Base-by-base conservation (phyloP, 2,329 filamentous ascomycete genomes). In the Diplodia seriata region DNA sequence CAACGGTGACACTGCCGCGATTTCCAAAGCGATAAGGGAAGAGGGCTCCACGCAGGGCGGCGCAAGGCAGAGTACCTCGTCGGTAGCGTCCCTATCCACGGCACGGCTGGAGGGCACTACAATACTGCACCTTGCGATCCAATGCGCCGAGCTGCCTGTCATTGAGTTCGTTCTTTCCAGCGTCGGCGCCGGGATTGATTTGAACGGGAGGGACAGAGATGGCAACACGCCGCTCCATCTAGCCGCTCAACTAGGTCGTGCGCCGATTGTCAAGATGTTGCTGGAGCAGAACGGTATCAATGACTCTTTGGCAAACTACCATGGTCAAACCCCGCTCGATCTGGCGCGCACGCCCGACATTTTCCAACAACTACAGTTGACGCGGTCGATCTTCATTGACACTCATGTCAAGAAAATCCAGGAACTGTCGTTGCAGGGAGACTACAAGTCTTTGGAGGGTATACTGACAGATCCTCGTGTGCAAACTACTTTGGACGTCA, bases 151-250 rank as follows among this genome's bases (percentile, higher is more conserved):
- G 77, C 86, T 91, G 59, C 90, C 92, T 23, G 93, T 99, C 33
- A 91, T 99, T 66, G 94, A 99, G 77, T 97, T 94, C 75, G 91
- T 98, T n/a, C 82, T 99, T 53, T 94, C 93, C 1, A 85, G 85
- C 64, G 84, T 81, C 20, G 73, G 75, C 5, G 73, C 78, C 1
- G 86, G 92, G 70, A 83, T 96, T 66, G 93, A 98, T 75, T 83
- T 98, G 77, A 99, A 98, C 78, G 90, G 91, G 50, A 89, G 91
- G 70, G 95, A 99, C 80, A 91, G 91, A 72, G 94, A 98, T 74
- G 95, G 95, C 70, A 99, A 98, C 78, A 97, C 94, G 0, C 90
- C 95, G 26, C 86, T 99, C 64, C 94, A 98, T 78, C 81, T 98
- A 47, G 95, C 95, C 9, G 91, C 94, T 36, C 85, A 87, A 67